These are phyloP conservation scores for Parsonsia alboflavescens DNA, from an alignment of 257 asterid genomes.

Conservation along the genomic window DNA sequence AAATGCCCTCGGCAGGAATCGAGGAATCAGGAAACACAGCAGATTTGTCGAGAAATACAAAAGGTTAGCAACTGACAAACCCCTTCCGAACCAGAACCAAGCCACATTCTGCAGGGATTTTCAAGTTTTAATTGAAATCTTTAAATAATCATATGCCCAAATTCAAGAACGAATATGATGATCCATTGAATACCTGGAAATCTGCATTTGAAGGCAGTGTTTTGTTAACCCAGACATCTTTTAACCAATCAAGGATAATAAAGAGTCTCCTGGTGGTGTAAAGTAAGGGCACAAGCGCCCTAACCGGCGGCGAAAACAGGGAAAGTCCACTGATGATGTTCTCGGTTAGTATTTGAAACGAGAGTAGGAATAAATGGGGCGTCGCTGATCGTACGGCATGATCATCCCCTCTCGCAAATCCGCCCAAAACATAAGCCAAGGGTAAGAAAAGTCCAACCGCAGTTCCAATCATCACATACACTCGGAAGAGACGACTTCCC, in stretches of 20 bases:
- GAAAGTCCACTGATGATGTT: constrained; percentile 63
- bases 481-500: constrained; percentile 49
- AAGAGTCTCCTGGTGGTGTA: constrained; percentile 72
- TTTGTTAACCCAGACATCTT: constrained; percentile 74
- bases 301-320: constrained; percentile 73
- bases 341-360: constrained; percentile 83
- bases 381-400: constrained; percentile 79
- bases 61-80: constrained; percentile 47
- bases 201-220: constrained; percentile 58
- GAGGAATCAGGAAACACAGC: constrained; percentile 65
- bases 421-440: constrained; percentile 83
- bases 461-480: constrained; percentile 58
- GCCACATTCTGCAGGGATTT: constrained; percentile 42
- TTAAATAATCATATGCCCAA: neutral
- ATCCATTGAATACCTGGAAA: constrained; percentile 26
- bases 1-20: constrained; percentile 73
- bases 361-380: constrained; percentile 71
- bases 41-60: constrained; percentile 48
- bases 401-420: constrained; percentile 87
- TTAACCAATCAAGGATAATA: constrained; percentile 61
- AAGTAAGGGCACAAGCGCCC: constrained; percentile 76
- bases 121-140: neutral
- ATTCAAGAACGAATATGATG: neutral
- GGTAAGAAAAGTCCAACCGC: constrained; percentile 72
- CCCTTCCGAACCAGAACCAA: constrained; percentile 84